Evolutionary conservation across 352 stramenopile genomes (phyloP).

Genomic region (Phytophthora pseudosyringae): DNA sequence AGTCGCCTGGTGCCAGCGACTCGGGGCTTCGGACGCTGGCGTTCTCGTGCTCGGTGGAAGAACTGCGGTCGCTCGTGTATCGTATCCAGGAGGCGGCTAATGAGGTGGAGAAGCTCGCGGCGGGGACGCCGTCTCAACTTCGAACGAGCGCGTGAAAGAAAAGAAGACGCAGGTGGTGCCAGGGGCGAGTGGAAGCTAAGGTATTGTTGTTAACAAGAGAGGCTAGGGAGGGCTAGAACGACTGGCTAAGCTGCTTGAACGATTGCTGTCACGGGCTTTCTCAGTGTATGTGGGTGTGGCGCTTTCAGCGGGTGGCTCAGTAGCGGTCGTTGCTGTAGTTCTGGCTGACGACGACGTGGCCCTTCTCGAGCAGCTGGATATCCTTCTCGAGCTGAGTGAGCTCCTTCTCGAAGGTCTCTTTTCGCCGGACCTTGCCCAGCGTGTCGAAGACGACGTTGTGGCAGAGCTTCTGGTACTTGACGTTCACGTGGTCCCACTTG

Average conservation of each 20-base stretch:
- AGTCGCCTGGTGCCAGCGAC: conserved; percentile 42
- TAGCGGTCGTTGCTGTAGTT: conserved; percentile 55
- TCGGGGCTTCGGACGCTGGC: conserved; percentile 37
- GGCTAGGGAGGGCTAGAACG: no score
- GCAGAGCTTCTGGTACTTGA: conserved; percentile 94
- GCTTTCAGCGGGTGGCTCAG: conserved; percentile 18
- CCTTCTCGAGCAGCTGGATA: conserved; percentile 88
- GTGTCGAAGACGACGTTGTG: conserved; percentile 95
- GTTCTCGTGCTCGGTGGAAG: conserved; percentile 77
- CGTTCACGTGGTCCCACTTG: conserved; percentile 95
- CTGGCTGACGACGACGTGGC: conserved; percentile 67
- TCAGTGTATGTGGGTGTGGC: no score
- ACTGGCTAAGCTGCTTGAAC: no score
- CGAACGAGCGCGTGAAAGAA: conserved; percentile 13
- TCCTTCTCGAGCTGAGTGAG: conserved; percentile 93
- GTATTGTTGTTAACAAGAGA: conserved; percentile 24
- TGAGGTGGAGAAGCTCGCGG: conserved; percentile 63
- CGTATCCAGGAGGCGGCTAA: conserved; percentile 68
- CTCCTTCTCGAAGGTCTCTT: conserved; percentile 93
- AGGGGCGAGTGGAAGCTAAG: conserved; percentile 8
- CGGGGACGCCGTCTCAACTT: conserved; percentile 22
- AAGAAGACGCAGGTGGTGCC: not conserved
- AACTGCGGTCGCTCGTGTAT: conserved; percentile 75
- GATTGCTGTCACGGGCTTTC: no score
- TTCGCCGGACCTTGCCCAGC: conserved; percentile 91